A percentile compares a stretch with the other conserved stretches of the same genome.
Conservation (phyloP, 768 basidiomycete genomes). For the Psilocybe tampanensis region DNA sequence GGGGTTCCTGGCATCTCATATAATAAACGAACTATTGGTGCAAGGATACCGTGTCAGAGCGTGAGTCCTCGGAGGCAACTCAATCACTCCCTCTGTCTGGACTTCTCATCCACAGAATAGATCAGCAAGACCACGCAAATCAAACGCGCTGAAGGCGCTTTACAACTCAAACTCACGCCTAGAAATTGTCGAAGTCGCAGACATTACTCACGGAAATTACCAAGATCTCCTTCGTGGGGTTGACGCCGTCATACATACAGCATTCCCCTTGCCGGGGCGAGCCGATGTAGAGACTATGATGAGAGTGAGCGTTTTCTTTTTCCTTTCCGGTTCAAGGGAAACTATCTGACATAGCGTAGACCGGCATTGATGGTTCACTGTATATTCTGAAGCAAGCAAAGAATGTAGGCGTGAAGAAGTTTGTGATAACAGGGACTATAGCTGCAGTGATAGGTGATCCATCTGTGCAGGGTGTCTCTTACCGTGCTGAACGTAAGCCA, state of each 20-base stretch:
- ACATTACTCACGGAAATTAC: slow-evolving; percentile 32
- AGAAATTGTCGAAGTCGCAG: slow-evolving; percentile 23
- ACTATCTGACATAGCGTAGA: slow-evolving; percentile 17
- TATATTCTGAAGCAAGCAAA: slow-evolving; percentile 41
- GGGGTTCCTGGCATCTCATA: slow-evolving; percentile 27
- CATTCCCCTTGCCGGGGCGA: slow-evolving; percentile 29
- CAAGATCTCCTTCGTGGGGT: slow-evolving; percentile 46
- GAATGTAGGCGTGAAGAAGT: slow-evolving; percentile 35
- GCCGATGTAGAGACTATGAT: slow-evolving; percentile 18
- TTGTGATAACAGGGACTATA: slow-evolving; percentile 43
- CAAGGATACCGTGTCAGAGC: slow-evolving; percentile 26
- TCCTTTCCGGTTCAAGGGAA: neutral
- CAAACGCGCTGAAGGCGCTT: slow-evolving; percentile 10
- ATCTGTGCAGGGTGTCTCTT: neutral
- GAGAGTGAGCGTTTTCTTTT: slow-evolving; percentile 4
- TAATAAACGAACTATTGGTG: slow-evolving; percentile 21
- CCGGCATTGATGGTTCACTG: slow-evolving; percentile 37
- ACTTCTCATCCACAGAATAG: slow-evolving; percentile 8
- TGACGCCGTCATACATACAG: slow-evolving; percentile 45
- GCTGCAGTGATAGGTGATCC: slow-evolving; percentile 29
- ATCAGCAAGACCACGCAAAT: slow-evolving; percentile 25
- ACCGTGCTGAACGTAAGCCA: slow-evolving; percentile 8
- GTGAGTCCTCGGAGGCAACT: slow-evolving; percentile 11
- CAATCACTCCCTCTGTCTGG: neutral
- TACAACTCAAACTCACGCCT: slow-evolving; percentile 16